Conservation (phyloP, 306 rosid genomes). For the Dalbergia cultrata region DNA sequence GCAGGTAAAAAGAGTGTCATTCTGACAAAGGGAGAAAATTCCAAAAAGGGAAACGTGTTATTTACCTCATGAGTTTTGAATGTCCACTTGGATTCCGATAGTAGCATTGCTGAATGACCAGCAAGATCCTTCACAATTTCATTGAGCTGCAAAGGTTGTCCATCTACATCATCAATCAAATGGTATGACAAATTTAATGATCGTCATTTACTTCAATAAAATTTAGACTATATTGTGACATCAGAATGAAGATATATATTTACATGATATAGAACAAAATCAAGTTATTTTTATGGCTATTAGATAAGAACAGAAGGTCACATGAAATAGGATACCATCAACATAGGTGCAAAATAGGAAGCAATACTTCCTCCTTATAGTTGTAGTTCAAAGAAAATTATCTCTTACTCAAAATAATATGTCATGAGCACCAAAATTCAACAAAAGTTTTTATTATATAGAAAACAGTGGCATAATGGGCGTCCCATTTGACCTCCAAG, state of each 20-base stretch:
- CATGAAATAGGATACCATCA: not conserved
- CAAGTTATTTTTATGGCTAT: not conserved
- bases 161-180: conserved; percentile 57
- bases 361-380: not conserved
- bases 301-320: not conserved
- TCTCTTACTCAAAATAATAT: not conserved
- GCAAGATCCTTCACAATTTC: conserved; percentile 76
- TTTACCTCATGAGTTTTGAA: conserved; percentile 81
- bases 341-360: not conserved
- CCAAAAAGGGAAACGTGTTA: conserved; percentile 13
- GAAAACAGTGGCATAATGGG: too few relatives aligned
- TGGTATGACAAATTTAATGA: not conserved
- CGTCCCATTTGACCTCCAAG: not conserved
- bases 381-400: not conserved
- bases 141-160: conserved; percentile 60
- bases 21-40: not conserved
- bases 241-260: conserved; percentile 4
- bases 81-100: conserved; percentile 75
- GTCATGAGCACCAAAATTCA: not conserved
- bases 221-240: not conserved
- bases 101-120: conserved; percentile 58
- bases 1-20: not conserved
- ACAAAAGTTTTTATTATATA: not conserved
- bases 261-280: not conserved
- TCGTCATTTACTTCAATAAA: not conserved